Evolutionary conservation across 768 basidiomycete genomes (phyloP), one percentile per base, ranked within the genome.

Genomic region (Serpula lacrymans): DNA sequence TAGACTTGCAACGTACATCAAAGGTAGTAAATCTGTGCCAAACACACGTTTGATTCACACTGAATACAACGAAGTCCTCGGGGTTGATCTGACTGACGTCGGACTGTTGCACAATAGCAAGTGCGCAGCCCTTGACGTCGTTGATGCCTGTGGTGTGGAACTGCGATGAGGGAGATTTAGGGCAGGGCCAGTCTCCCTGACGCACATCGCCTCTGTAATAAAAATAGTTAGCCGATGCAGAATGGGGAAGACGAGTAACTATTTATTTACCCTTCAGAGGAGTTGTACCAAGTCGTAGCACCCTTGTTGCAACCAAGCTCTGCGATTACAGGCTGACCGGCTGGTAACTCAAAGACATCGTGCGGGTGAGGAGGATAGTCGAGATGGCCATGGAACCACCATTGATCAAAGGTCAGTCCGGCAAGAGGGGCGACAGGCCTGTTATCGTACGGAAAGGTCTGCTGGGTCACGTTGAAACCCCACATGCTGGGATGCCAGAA

Each of bases 31-130:
- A 47, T 23, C 63, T 48, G 31, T 47, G 46, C 70, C 70, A 75
- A 4, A 69, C 68, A 31, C 69, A 71, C 6, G 62, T 65, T 1
- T 69, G 57, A 46, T 75, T 70, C 31, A 70, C 61, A 31, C 59
- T 64, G 53, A 75, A 71, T 36, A 72, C 47, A 25, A 52, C 54
- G 32, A 74, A 62, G 48, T 73, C 72, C 28, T 64, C 64, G 2
- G 70, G 72, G 41, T 63, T 38, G 29, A 74, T 48, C 5, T 50
- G 32, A 14, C 42, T 43, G 14, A 58, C 52, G 44, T 75, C 60
- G 16, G 61, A 59, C 23, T 67, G 62, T 54, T 73, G 70, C n/a
- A 67, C 63, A 34, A 75, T 72, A 13, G 65, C 66, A 14, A 75
- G 55, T 6, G 63, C 68, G 42, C 67, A 65, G 11, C 68, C 67